phyloP scores from a whole-genome alignment of 129 eudicot species.

The Arctium minus region DNA sequence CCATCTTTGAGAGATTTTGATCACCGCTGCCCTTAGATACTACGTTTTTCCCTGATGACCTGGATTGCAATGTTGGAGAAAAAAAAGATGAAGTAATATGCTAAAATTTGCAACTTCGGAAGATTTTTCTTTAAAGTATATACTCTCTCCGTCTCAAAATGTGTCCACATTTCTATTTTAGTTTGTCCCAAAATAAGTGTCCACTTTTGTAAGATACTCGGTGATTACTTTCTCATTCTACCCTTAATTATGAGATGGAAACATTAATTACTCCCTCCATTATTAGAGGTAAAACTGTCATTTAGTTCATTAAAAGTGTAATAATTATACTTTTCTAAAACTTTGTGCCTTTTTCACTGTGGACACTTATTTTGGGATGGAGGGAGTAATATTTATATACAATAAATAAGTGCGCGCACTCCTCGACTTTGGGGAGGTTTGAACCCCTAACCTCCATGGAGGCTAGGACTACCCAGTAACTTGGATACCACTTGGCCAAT shows the following conservation, averaged over 20 bases:
- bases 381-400: neutral
- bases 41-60: conserved; percentile 38
- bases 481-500: neutral
- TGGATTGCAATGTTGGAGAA: conserved; percentile 17
- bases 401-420: neutral
- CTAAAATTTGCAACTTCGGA: neutral
- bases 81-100: neutral
- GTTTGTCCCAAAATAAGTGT: no score
- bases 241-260: no score
- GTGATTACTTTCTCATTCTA: no score
- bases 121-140: neutral
- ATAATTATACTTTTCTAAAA: no score
- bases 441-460: neutral
- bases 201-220: no score
- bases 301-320: no score
- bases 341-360: no score
- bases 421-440: neutral
- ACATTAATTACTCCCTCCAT: no score
- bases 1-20: conserved; percentile 31
- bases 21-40: conserved; percentile 37
- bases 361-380: no score
- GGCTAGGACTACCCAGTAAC: neutral
- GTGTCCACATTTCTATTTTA: no score
- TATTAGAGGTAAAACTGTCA: no score
- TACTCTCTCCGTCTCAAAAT: neutral